Percentiles rank a stretch among this genome's conserved stretches.
Conservation (phyloP, 1,139 yeast species). For the Nadsonia commutata region DNA sequence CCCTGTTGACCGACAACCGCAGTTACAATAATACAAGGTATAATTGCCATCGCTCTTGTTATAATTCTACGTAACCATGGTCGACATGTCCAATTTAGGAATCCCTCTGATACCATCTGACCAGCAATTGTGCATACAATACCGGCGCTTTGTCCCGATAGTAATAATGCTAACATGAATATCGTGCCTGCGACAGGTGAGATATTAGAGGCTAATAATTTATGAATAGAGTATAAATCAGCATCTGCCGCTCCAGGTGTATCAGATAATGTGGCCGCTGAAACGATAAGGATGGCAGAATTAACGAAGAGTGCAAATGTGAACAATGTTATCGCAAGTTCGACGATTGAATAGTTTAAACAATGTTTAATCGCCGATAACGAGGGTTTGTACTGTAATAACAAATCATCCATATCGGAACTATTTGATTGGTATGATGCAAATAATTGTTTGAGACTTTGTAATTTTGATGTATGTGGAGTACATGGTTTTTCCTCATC, state of each 20-base stretch:
- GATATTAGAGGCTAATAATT: constrained; percentile 53
- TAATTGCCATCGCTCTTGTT: constrained; percentile 72
- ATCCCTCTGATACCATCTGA: constrained; percentile 93
- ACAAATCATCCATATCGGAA: background rate
- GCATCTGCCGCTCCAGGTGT: constrained; percentile 68
- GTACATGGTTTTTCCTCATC: constrained; percentile 11
- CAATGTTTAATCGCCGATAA: constrained; percentile 56
- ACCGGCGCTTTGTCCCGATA: constrained; percentile 97
- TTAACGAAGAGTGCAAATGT: constrained; percentile 77
- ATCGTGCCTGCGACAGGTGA: constrained; percentile 88
- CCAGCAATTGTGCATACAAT: constrained; percentile 96
- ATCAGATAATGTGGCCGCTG: constrained; percentile 64
- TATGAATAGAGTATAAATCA: constrained; percentile 74
- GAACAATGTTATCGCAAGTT: constrained; percentile 57
- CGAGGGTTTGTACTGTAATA: constrained; percentile 40
- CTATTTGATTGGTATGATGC: background rate
- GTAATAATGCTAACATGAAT: constrained; percentile 80
- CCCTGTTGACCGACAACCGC: constrained; percentile 73
- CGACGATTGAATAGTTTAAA: constrained; percentile 59
- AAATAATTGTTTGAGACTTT: too few species aligned
- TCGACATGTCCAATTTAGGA: constrained; percentile 66
- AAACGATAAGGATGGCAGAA: constrained; percentile 69
- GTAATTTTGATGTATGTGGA: background rate
- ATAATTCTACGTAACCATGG: constrained; percentile 78
- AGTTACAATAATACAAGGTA: constrained; percentile 79